Base-by-base conservation (phyloP, 1,284 basidiomycete species). In the Pseudozyma hubeiensis region DNA sequence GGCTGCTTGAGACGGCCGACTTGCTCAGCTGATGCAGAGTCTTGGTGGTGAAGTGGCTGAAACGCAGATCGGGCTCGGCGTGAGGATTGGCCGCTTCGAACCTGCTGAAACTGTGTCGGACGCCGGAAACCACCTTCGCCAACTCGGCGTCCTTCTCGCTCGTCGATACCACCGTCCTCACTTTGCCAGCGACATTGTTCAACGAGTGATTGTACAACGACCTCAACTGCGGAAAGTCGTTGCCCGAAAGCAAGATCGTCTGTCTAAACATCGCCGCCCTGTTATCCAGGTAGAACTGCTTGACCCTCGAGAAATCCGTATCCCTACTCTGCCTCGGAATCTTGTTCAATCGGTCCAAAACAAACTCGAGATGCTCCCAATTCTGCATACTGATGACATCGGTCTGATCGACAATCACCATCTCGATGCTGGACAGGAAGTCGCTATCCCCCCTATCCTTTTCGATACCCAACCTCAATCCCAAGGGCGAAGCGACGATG, bases 321-420 rank as follows among this genome's bases (percentile, higher is more conserved):
- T 97, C 92, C 78, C 92, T 93, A 6, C 94, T 93, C 80, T 94
- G 91, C 78, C 93, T 92, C 0, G 97, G 97, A 24, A 98, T 88
- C 75, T 91, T 88, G 86, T 97, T 98, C 52, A 98, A 85, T 64
- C 92, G 88, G 3, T 89, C 89, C 74, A 98, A 87, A 46, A 97
- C 89, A 83, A 93, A 97, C 93, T 97, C 70, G 16, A 96, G 88
- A 83, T 99, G 96, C 53, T 98, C 94, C 97, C 97, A 99, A 81
- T 99, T 99, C 86, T 99, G 96, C 97, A 99, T 99, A 7, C 90
- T 89, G 82, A 99, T 89, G 3, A 92, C 91, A 82, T 99, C 94
- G 86, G 93, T 88, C 78, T 98, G 94, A 84, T 99, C 97, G 9
- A 92, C 88, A n/a, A 98, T 86, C n/a, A 93, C 85, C 14, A 99